These are phyloP conservation scores for Solanum dulcamara DNA, from an alignment of 257 asterid genomes.

Conservation along the genomic window DNA sequence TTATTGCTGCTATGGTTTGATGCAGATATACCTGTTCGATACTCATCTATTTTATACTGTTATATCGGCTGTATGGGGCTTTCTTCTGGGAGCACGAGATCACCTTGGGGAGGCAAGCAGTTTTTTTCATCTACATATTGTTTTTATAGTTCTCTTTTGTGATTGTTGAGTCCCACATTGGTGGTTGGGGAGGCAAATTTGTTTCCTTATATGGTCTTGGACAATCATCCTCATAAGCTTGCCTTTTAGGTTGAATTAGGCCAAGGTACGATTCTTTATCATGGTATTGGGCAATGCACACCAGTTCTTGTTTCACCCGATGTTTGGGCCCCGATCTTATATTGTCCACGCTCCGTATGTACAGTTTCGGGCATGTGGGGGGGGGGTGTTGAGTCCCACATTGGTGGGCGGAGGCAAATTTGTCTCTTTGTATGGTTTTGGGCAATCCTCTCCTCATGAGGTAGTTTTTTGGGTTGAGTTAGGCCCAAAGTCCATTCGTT, in stretches of 20 bases:
- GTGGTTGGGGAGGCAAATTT: not conserved
- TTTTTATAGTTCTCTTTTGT: not conserved
- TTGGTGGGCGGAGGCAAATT: not conserved
- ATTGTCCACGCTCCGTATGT: not conserved
- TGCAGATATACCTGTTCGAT: constrained; percentile 91
- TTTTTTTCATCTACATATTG: not conserved
- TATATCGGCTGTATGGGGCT: constrained; percentile 81
- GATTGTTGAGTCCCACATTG: not conserved
- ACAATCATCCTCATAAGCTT: not conserved
- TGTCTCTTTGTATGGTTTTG: not conserved
- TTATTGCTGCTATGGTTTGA: not conserved
- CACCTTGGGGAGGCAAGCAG: constrained; percentile 86
- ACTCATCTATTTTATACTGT: constrained; percentile 83
- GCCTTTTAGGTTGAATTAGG: not conserved
- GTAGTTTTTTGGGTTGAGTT: not conserved
- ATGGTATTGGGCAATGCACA: not conserved
- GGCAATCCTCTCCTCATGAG: not conserved
- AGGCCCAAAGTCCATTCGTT: not conserved
- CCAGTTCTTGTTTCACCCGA: not conserved
- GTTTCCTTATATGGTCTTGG: not conserved
- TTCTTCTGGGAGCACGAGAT: constrained; percentile 92
- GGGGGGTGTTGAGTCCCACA: not conserved
- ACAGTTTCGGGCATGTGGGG: not conserved
- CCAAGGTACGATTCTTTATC: not conserved
- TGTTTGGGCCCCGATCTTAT: not conserved